Evolutionary conservation across 768 basidiomycete species (phyloP).

Genomic region (Tremella yokohamensis): DNA sequence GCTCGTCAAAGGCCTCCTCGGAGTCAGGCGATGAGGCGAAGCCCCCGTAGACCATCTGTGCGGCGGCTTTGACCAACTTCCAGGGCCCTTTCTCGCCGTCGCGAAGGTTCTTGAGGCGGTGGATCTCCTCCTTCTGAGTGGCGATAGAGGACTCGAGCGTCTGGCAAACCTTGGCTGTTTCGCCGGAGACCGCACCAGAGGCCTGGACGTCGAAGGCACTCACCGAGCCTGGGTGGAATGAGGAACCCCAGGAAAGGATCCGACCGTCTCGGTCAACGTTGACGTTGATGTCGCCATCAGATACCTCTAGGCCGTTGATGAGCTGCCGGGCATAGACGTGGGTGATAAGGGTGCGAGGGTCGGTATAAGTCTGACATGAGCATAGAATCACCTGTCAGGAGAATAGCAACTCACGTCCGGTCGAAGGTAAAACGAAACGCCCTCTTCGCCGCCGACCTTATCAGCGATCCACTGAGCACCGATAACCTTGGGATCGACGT

Average conservation of each 20-base stretch:
- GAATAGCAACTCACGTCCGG: slow-evolving; percentile 46
- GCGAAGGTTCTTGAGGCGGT: slow-evolving; percentile 17
- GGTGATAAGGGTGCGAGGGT: slow-evolving; percentile 75
- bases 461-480: slow-evolving; percentile 28
- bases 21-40: slow-evolving; percentile 21
- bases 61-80: slow-evolving; percentile 40
- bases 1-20: slow-evolving; percentile 3
- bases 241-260: slow-evolving; percentile 81
- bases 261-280: slow-evolving; percentile 75
- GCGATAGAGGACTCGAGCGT: slow-evolving; percentile 24
- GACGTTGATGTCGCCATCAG: slow-evolving; percentile 86
- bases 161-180: slow-evolving; percentile 27
- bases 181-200: slow-evolving; percentile 14
- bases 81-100: slow-evolving; percentile 32
- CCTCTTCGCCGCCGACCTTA: slow-evolving; percentile 29
- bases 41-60: slow-evolving; percentile 15
- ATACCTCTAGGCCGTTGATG: slow-evolving; percentile 79
- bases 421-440: slow-evolving; percentile 45
- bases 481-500: slow-evolving; percentile 30
- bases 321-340: slow-evolving; percentile 85
- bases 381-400: not conserved
- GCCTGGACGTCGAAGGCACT: slow-evolving; percentile 27
- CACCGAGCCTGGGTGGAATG: slow-evolving; percentile 67
- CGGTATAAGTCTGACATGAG: slow-evolving; percentile 61
- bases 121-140: slow-evolving; percentile 26